Conservation (phyloP, 345 rosid species). For the Heritiera littoralis region DNA sequence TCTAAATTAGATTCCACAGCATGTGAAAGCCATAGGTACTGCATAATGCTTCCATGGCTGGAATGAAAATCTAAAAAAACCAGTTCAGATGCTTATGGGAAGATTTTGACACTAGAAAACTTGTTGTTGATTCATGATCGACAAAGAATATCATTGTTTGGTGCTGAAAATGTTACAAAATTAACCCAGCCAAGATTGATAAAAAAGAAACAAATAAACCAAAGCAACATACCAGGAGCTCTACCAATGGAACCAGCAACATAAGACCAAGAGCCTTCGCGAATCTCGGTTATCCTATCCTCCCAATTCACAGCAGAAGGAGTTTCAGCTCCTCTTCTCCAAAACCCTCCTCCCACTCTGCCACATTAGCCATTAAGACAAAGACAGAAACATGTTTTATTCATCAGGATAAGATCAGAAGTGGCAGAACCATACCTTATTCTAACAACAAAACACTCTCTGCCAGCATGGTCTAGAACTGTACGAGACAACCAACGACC, state of each 20-base stretch:
- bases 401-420: neutral
- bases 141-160: neutral
- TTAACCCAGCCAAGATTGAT: no score
- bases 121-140: neutral
- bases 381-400: neutral
- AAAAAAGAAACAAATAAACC: neutral
- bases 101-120: neutral
- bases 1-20: conserved; percentile 3
- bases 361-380: neutral
- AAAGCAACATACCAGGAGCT: conserved; percentile 80
- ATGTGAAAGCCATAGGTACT: neutral
- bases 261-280: conserved; percentile 90
- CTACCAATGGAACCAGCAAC: conserved; percentile 81
- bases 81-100: neutral
- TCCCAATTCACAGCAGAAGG: conserved; percentile 70
- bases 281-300: conserved; percentile 72
- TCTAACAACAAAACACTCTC: conserved; percentile 81
- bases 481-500: conserved; percentile 96
- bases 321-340: conserved; percentile 82
- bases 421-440: conserved; percentile 46
- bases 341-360: conserved; percentile 80
- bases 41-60: neutral
- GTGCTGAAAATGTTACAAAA: no score
- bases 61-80: neutral
- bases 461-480: conserved; percentile 84